Percentiles rank a stretch among this genome's conserved stretches.
Evolutionary conservation across 2,329 filamentous ascomycete genomes (phyloP).

Genomic region (Claviceps pusilla): DNA sequence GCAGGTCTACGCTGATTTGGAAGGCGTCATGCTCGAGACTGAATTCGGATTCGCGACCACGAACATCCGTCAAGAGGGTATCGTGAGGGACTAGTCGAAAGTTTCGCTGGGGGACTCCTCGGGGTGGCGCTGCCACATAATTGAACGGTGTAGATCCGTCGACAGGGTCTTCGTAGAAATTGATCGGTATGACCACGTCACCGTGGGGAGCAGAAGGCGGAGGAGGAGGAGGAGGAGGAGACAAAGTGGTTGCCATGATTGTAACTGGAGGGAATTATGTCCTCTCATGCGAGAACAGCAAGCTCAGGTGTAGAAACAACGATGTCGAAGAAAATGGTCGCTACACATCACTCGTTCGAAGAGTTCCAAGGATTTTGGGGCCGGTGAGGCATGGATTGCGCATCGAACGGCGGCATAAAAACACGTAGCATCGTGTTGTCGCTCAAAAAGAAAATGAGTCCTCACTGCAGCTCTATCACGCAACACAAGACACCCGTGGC

Average conservation of each 20-base stretch:
- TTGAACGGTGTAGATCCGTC: neutral
- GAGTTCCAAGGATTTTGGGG: no score
- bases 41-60: neutral
- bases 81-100: neutral
- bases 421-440: no score
- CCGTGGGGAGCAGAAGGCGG: neutral
- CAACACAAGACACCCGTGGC: no score
- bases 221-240: neutral
- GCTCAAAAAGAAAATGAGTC: no score
- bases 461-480: no score
- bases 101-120: neutral
- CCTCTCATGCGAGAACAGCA: neutral
- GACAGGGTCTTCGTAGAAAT: neutral
- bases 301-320: neutral
- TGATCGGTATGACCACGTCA: neutral
- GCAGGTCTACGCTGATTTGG: slow-evolving; percentile 42
- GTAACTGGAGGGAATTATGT: neutral
- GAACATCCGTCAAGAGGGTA: neutral
- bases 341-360: no score
- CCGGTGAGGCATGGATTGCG: no score
- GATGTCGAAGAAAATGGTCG: neutral
- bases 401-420: no score
- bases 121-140: neutral
- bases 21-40: slow-evolving; percentile 45
- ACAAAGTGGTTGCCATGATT: neutral